phyloP scores from a whole-genome alignment of 1,284 basidiomycete species.

The Tausonia pullulans region DNA sequence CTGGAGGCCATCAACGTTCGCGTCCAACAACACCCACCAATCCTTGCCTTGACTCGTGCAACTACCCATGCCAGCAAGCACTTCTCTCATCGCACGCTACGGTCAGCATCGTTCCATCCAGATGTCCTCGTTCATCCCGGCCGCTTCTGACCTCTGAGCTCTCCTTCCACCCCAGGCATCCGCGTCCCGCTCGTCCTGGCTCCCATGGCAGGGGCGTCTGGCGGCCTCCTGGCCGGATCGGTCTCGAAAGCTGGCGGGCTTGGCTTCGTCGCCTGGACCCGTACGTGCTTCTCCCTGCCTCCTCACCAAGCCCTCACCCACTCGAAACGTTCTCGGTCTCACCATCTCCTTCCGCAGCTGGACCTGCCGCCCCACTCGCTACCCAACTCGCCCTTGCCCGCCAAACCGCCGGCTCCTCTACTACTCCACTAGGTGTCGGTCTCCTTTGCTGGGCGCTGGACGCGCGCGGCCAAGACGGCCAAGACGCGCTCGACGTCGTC shows the following conservation, averaged over 20 bases:
- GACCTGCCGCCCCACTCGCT: not conserved
- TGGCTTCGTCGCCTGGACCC: constrained; percentile 1
- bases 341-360: not conserved
- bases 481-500: not conserved
- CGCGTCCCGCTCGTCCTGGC: not conserved
- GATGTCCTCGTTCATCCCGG: no score
- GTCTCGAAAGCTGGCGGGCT: constrained; percentile 4
- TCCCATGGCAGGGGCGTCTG: constrained; percentile 1
- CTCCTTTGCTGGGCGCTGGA: constrained; percentile 1
- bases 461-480: not conserved
- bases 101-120: no score
- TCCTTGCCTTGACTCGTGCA: no score
- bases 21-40: no score
- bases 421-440: constrained; percentile 2
- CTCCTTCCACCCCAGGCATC: not conserved
- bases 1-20: no score
- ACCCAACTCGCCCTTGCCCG: not conserved
- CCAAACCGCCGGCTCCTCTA: not conserved
- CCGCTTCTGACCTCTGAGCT: no score
- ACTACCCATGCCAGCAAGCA: no score
- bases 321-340: not conserved
- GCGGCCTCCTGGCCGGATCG: not conserved
- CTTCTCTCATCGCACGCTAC: no score
- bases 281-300: not conserved
- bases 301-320: not conserved